Evolutionary conservation across 257 asterid species (phyloP).

Genomic region (Primulina tabacum): DNA sequence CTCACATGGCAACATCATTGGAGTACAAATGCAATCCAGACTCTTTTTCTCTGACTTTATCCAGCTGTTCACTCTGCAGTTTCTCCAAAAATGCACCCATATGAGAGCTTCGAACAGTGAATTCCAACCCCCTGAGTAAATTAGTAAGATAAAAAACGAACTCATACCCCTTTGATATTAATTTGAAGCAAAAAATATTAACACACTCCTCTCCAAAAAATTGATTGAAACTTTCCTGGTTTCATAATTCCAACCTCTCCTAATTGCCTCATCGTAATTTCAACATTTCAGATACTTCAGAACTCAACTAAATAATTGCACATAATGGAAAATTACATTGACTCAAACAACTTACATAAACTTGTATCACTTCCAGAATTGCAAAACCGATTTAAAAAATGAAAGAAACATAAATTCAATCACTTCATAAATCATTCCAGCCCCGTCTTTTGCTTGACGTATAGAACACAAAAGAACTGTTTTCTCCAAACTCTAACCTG

Average conservation of each 20-base stretch:
- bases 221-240: not conserved
- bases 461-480: not conserved
- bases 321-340: not conserved
- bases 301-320: not conserved
- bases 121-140: slow-evolving; percentile 62
- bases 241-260: slow-evolving; percentile 8
- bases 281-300: not conserved
- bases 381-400: slow-evolving; percentile 7
- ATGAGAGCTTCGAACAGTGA: slow-evolving; percentile 62
- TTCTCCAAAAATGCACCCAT: slow-evolving; percentile 87
- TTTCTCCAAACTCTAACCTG: slow-evolving; percentile 46
- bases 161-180: not conserved
- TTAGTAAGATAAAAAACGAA: not conserved
- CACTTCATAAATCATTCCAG: not conserved
- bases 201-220: not conserved
- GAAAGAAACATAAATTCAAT: not conserved
- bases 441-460: not conserved
- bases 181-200: not conserved
- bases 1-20: slow-evolving; percentile 88
- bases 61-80: slow-evolving; percentile 67
- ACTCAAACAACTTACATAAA: not conserved
- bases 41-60: slow-evolving; percentile 57
- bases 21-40: slow-evolving; percentile 87
- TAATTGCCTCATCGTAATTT: not conserved
- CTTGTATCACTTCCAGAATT: not conserved